Evolutionary conservation across 2,329 filamentous ascomycete genomes (phyloP).

Genomic region (Emergomyces orientalis): DNA sequence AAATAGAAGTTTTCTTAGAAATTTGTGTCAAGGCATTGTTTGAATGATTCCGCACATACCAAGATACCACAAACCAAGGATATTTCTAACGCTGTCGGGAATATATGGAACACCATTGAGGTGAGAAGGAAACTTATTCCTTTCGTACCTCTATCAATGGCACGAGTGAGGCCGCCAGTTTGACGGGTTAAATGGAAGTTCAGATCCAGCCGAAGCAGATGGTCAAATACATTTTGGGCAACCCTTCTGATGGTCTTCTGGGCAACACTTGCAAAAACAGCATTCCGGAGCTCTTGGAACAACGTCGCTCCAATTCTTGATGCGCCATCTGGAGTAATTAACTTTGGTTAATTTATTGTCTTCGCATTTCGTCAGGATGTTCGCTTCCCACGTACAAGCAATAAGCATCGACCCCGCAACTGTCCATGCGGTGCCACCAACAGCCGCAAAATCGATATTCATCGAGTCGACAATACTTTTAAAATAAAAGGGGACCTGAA

Average conservation of each 20-base stretch:
- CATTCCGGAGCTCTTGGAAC: slow-evolving; percentile 90
- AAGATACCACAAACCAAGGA: slow-evolving; percentile 91
- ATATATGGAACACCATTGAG: slow-evolving; percentile 96
- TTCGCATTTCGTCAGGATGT: background rate
- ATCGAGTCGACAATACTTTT: slow-evolving; percentile 96
- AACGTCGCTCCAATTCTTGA: slow-evolving; percentile 80
- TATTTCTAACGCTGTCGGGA: slow-evolving; percentile 90
- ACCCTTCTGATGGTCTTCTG: slow-evolving; percentile 93
- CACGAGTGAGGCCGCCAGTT: slow-evolving; percentile 85
- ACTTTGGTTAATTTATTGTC: slow-evolving; percentile 4
- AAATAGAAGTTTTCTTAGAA: background rate
- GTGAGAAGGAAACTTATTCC: slow-evolving; percentile 95
- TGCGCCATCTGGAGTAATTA: slow-evolving; percentile 53
- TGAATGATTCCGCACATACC: slow-evolving; percentile 29
- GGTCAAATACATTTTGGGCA: slow-evolving; percentile 84
- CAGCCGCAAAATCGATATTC: slow-evolving; percentile 83
- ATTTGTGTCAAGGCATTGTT: background rate
- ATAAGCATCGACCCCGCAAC: slow-evolving; percentile 89
- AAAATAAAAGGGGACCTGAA: slow-evolving; percentile 98
- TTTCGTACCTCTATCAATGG: slow-evolving; percentile 94
- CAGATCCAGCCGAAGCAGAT: slow-evolving; percentile 77
- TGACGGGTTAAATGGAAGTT: slow-evolving; percentile 92
- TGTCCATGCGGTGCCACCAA: slow-evolving; percentile 80
- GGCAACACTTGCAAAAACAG: slow-evolving; percentile 90
- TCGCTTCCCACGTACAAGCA: slow-evolving; percentile 50